phyloP scores from a whole-genome alignment of 306 rosid genomes.

The Dicorynia guianensis region DNA sequence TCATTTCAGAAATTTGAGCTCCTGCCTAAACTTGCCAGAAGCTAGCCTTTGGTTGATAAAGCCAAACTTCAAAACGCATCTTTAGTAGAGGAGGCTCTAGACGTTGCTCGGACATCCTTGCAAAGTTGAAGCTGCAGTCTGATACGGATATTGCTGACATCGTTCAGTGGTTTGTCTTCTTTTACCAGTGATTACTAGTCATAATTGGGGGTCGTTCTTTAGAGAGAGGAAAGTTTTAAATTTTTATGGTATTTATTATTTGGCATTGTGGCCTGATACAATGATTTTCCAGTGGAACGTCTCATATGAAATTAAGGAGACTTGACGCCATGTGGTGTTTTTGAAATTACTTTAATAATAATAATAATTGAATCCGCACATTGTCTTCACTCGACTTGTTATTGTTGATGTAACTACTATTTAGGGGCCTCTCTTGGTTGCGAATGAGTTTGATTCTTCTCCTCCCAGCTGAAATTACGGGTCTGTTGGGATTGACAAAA shows the following conservation, averaged over 20 bases:
- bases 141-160: constrained; percentile 18
- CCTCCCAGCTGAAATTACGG: too few relatives aligned
- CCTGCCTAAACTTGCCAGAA: constrained; percentile 84
- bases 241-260: constrained; percentile 27
- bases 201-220: constrained; percentile 25
- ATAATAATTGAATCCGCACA: constrained; percentile 12
- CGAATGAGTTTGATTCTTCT: too few relatives aligned
- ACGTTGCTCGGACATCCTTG: constrained; percentile 64
- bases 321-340: constrained; percentile 7
- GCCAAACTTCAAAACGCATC: constrained; percentile 79
- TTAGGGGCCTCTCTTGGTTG: neutral
- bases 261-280: constrained; percentile 12
- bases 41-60: constrained; percentile 76
- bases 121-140: constrained; percentile 49
- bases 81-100: constrained; percentile 86
- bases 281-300: constrained; percentile 16
- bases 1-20: constrained; percentile 79
- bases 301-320: constrained; percentile 21
- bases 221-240: constrained; percentile 29
- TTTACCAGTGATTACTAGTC: constrained; percentile 35
- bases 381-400: neutral
- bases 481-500: too few relatives aligned
- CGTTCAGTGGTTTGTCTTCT: constrained; percentile 37
- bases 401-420: neutral
- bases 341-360: neutral